Conservation (phyloP, 2,329 filamentous ascomycete genomes). For the Hypoxylon sp. region DNA sequence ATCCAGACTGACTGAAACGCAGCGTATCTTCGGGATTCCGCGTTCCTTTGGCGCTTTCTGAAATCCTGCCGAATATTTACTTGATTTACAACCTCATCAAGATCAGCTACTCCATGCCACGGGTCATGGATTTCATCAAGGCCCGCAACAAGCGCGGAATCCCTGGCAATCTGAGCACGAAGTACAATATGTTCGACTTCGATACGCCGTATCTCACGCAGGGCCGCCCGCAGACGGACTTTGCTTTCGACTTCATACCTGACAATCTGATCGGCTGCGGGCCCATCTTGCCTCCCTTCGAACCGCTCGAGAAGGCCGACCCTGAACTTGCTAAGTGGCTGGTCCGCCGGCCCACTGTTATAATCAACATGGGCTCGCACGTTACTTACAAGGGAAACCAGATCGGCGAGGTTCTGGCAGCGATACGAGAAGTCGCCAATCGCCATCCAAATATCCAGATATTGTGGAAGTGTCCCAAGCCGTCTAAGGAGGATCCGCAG, state of each 20-base stretch:
- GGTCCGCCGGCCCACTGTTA: conserved; percentile 4
- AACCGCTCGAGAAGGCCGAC: conserved; percentile 8
- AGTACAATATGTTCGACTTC: conserved; percentile 18
- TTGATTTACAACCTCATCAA: conserved; percentile 17
- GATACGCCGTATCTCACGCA: conserved; percentile 10
- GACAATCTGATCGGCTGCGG: conserved; percentile 16
- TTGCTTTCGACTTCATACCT: conserved; percentile 1
- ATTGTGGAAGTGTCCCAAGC: conserved; percentile 18
- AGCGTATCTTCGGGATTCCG: conserved; percentile 17
- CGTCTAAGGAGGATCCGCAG: background rate
- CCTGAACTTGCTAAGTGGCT: conserved; percentile 14
- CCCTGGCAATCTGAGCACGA: conserved; percentile 14
- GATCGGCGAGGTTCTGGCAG: conserved; percentile 4
- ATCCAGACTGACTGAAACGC: background rate
- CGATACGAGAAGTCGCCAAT: conserved; percentile 2
- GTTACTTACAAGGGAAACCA: conserved; percentile 15
- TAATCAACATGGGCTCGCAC: conserved; percentile 24
- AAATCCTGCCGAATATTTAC: conserved; percentile 15
- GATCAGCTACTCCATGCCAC: conserved; percentile 8
- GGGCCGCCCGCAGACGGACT: conserved; percentile 9
- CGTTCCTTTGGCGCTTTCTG: conserved; percentile 4
- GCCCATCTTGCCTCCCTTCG: conserved; percentile 15
- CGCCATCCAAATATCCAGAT: conserved; percentile 8
- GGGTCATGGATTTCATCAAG: conserved; percentile 13
- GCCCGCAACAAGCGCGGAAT: conserved; percentile 11